Conservation (phyloP, 2,329 filamentous ascomycete genomes). For the Ophiostoma quercus region DNA sequence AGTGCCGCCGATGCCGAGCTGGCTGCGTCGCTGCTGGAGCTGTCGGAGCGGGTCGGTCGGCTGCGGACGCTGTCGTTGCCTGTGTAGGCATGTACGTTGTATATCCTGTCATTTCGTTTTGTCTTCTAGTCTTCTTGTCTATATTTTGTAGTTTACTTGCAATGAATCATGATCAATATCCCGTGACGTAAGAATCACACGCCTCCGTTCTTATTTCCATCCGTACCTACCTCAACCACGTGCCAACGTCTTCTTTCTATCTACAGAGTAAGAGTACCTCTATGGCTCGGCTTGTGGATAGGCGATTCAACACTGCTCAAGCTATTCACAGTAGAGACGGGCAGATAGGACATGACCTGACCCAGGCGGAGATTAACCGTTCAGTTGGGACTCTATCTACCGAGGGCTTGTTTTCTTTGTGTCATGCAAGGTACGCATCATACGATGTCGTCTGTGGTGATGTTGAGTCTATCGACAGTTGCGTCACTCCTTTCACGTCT, state of each 20-base stretch:
- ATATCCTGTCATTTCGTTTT: neutral
- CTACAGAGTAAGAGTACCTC: no score
- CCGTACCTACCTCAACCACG: neutral
- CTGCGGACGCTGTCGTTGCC: neutral
- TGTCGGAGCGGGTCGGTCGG: conserved; percentile 17
- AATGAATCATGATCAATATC: neutral
- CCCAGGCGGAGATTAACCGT: no score
- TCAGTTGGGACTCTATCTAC: no score
- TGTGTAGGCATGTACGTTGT: neutral
- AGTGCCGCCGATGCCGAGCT: conserved; percentile 14
- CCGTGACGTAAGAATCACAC: neutral
- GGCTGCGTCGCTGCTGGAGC: conserved; percentile 7
- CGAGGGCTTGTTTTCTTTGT: no score
- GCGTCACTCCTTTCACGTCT: no score
- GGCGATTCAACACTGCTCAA: no score
- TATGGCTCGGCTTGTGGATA: no score
- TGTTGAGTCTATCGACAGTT: no score
- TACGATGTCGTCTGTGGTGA: no score
- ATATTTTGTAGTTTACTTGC: neutral
- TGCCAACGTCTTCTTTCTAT: neutral
- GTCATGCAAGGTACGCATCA: no score
- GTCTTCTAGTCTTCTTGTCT: neutral
- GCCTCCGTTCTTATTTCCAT: neutral
- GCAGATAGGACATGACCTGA: no score
- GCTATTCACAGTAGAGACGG: no score